Evolutionary conservation across 495 filamentous ascomycete genomes (phyloP).

Genomic region (Monascus purpureus): DNA sequence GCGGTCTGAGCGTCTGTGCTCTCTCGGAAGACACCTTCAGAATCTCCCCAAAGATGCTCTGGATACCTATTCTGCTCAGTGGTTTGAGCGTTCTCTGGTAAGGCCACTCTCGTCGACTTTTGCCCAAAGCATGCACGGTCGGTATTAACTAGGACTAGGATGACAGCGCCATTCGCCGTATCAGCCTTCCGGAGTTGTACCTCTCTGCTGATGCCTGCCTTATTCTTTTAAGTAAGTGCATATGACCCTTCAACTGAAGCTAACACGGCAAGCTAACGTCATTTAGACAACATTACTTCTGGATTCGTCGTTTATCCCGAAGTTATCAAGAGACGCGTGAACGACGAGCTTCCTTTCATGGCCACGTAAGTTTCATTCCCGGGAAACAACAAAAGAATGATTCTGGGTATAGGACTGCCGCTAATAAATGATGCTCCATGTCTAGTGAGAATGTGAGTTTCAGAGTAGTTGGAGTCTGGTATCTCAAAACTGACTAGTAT

Average conservation of each 20-base stretch:
- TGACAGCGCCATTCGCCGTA: constrained; percentile 49
- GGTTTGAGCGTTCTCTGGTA: constrained; percentile 55
- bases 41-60: constrained; percentile 54
- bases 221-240: constrained; percentile 42
- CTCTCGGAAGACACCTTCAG: constrained; percentile 53
- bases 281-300: constrained; percentile 56
- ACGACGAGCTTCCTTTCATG: constrained; percentile 84
- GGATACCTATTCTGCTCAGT: constrained; percentile 71
- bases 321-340: constrained; percentile 52
- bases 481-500: constrained; percentile 5
- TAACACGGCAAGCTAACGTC: constrained; percentile 2
- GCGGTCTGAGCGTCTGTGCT: constrained; percentile 74
- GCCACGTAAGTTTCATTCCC: constrained; percentile 49
- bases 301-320: constrained; percentile 81
- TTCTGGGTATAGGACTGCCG: too few relatives aligned
- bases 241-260: not conserved
- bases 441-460: constrained; percentile 29
- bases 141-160: too few relatives aligned
- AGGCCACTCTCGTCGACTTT: constrained; percentile 16
- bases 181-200: constrained; percentile 69
- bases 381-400: too few relatives aligned
- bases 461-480: not conserved
- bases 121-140: not conserved
- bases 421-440: too few relatives aligned
- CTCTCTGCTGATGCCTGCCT: constrained; percentile 73